Conservation (phyloP, 1,139 yeast genomes). For the Lizanozyma gosingica region DNA sequence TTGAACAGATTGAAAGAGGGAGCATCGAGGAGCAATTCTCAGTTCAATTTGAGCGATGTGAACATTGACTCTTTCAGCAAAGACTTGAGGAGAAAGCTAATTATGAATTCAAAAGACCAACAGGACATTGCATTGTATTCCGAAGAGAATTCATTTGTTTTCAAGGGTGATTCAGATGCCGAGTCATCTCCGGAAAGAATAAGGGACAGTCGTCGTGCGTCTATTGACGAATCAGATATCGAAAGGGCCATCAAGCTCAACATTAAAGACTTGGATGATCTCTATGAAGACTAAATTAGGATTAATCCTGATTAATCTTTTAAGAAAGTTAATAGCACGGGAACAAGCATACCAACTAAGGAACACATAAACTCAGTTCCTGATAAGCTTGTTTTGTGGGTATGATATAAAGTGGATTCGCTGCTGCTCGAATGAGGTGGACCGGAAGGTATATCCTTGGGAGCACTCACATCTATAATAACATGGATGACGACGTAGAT, state of each 20-base stretch:
- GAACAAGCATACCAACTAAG: background rate
- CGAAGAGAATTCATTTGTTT: background rate
- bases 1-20: slow-evolving; percentile 30
- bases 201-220: background rate
- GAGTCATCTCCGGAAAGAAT: background rate
- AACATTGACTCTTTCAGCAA: slow-evolving; percentile 5
- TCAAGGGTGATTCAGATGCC: background rate
- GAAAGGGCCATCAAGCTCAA: background rate
- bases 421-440: background rate
- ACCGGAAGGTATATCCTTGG: background rate
- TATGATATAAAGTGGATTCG: background rate
- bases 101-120: background rate
- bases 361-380: background rate
- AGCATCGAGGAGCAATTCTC: slow-evolving; percentile 13
- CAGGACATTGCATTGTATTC: background rate
- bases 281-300: background rate
- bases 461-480: slow-evolving; percentile 26
- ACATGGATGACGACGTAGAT: slow-evolving; percentile 63
- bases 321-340: background rate
- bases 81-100: background rate
- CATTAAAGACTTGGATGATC: background rate
- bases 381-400: background rate
- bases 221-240: background rate
- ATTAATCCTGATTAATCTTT: background rate
- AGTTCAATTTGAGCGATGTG: slow-evolving; percentile 13